phyloP scores from a whole-genome alignment of 768 basidiomycete genomes.

The Tulasnella sp. region DNA sequence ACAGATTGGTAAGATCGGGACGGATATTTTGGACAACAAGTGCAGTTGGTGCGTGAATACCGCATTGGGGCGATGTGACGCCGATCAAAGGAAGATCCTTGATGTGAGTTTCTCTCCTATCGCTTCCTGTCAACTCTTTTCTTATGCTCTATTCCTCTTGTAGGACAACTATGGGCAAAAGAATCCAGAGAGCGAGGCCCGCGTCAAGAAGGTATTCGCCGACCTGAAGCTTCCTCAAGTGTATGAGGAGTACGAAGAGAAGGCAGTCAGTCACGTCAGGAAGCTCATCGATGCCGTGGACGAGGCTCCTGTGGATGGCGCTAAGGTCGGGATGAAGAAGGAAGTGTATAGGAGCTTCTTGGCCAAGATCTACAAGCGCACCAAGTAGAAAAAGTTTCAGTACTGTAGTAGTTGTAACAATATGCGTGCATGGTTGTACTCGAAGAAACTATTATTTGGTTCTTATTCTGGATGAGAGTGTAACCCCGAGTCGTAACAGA shows the following conservation, averaged over 20 bases:
- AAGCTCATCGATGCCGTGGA: conserved; percentile 63
- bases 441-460: too few relatives aligned
- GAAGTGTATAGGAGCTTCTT: conserved; percentile 81
- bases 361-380: conserved; percentile 67
- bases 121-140: not conserved
- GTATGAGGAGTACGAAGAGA: conserved; percentile 74
- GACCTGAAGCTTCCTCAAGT: conserved; percentile 51
- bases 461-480: too few relatives aligned
- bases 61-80: conserved; percentile 44
- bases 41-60: conserved; percentile 94
- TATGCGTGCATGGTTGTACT: too few relatives aligned
- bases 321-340: conserved; percentile 33
- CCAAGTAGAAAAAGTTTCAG: conserved; percentile 37
- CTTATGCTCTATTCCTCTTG: conserved; percentile 39
- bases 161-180: conserved; percentile 61
- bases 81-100: conserved; percentile 35
- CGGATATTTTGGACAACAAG: conserved; percentile 98
- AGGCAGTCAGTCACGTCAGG: conserved; percentile 54
- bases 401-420: too few relatives aligned
- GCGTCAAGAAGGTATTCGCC: conserved; percentile 62
- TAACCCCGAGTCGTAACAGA: too few relatives aligned
- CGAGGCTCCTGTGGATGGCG: conserved; percentile 30
- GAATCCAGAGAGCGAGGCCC: conserved; percentile 42
- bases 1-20: conserved; percentile 92
- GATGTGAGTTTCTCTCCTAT: conserved; percentile 27